phyloP scores from a whole-genome alignment of 345 rosid species.

The Raphanus raphanistrum region DNA sequence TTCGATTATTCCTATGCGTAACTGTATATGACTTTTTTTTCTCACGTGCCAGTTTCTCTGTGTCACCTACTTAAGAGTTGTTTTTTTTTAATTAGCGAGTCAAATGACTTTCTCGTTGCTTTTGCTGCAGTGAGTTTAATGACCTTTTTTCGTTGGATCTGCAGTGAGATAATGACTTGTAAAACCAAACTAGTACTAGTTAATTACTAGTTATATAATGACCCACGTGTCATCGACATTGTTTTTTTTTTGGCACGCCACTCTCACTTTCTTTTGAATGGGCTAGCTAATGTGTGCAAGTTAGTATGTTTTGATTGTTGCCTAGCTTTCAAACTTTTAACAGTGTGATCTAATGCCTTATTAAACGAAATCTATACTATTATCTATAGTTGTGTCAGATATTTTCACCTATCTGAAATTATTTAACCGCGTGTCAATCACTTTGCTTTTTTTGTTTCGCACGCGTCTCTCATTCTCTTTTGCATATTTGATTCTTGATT shows the following conservation, averaged over 20 bases:
- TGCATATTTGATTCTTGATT: neutral
- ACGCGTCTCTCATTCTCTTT: too few relatives aligned
- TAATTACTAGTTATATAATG: neutral
- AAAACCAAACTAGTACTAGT: neutral
- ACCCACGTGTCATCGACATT: conserved; percentile 5
- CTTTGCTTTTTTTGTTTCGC: too few relatives aligned
- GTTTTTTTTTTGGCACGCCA: neutral
- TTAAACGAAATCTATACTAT: too few relatives aligned
- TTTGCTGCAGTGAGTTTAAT: neutral
- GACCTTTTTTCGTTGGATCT: neutral
- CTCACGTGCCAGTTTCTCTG: conserved; percentile 30
- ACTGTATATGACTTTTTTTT: conserved; percentile 4
- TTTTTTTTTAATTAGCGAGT: neutral
- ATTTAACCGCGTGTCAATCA: too few relatives aligned
- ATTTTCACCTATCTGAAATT: too few relatives aligned
- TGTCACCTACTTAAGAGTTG: neutral
- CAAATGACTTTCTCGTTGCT: neutral
- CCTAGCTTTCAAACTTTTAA: neutral
- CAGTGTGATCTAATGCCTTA: too few relatives aligned
- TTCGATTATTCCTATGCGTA: conserved; percentile 3
- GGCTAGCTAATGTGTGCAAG: neutral
- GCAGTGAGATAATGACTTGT: conserved; percentile 4
- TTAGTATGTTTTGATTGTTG: neutral
- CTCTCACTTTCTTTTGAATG: neutral
- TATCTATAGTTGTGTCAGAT: too few relatives aligned